A percentile compares a stretch with the other conserved stretches of the same genome.
These are phyloP conservation scores for Nigrospora sphaerica DNA, from an alignment of 2,329 filamentous ascomycete genomes.

Conservation along the genomic window DNA sequence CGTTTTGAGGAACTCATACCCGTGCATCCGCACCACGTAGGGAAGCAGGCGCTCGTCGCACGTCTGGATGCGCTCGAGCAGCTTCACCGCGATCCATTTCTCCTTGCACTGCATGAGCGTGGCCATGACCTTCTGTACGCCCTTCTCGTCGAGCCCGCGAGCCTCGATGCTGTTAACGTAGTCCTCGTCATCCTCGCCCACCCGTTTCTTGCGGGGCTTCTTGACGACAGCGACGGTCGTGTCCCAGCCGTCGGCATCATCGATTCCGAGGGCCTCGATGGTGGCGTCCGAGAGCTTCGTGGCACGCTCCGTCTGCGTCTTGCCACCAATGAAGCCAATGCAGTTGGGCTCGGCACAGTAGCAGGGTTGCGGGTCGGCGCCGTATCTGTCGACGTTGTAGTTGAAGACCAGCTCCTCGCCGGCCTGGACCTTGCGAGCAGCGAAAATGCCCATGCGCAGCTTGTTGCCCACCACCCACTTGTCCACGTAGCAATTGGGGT, in stretches of 20 bases:
- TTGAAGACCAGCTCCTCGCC: conserved; percentile 98
- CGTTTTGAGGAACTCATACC: conserved; percentile 89
- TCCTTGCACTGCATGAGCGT: conserved; percentile 96
- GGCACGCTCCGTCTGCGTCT: conserved; percentile 91
- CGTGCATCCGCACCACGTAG: conserved; percentile 93
- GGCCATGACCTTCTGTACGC: conserved; percentile 41
- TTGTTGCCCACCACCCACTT: conserved; percentile 99
- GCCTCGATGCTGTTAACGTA: conserved; percentile 70
- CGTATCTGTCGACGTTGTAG: conserved; percentile 98
- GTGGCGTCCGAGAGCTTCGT: conserved; percentile 85
- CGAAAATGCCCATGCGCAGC: conserved; percentile 98
- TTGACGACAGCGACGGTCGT: conserved; percentile 66
- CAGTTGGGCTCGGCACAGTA: conserved; percentile 95
- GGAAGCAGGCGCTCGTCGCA: conserved; percentile 82
- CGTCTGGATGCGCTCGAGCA: conserved; percentile 80
- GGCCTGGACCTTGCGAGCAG: conserved; percentile 72
- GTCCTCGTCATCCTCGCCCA: conserved; percentile 85
- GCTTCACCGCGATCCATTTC: conserved; percentile 97
- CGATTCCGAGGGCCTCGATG: conserved; percentile 92
- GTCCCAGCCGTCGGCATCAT: conserved; percentile 88
- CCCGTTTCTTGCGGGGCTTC: conserved; percentile 88
- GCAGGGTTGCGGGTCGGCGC: conserved; percentile 91
- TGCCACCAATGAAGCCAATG: conserved; percentile 92
- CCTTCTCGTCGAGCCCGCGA: conserved; percentile 23
- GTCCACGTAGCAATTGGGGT: conserved; percentile 97